Evolutionary conservation across 257 asterid genomes (phyloP), one percentile per base, ranked within the genome.

Genomic region (Phtheirospermum japonicum): DNA sequence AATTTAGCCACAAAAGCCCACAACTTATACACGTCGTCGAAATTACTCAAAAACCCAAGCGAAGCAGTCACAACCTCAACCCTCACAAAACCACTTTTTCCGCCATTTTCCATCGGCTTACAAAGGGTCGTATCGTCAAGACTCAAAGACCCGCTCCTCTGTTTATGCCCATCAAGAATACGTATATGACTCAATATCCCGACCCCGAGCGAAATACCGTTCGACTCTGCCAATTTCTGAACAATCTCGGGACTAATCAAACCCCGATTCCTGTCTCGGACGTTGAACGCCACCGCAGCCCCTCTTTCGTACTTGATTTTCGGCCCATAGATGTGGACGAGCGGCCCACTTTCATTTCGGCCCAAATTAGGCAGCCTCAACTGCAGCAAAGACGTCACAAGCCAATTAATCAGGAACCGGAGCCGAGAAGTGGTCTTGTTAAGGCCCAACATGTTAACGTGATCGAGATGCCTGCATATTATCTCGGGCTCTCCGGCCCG

Each of bases 1-100:
- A 90, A 91, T 54, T 81, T 88, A 7, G 95, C 96, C 63, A 88
- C 89, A 57, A 90, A 90, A 7, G 87, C 94, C 98, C 98, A 90
- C 85, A 90, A 65, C 80, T 85, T 88, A 36, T 83, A 90, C 16
- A 88, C 98, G 76, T 90, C 98, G 17, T 82, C 94, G 57, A 90
- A 91, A 72, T 91, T 84, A 45, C 84, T 76, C 77, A 91, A 73
- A 60, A 91, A 91, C 53, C 95, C 83, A 60, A 91, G 98, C 34
- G 96, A 86, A 57, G 98, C 98, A 45, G 98, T 90, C 53, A 90
- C 94, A 54, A 90, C 98, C 78, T 90, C 96, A 6, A 90, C 91
- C 68, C 95, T 82, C 54, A 88, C 78, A 76, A 79, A 90, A 4
- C 82, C 81, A 16, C 78, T 85, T 56, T 63, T 67, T 7, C 91